These are phyloP conservation scores for Hypoxylon sp. DNA, from an alignment of 2,329 filamentous ascomycete genomes.

Conservation along the genomic window DNA sequence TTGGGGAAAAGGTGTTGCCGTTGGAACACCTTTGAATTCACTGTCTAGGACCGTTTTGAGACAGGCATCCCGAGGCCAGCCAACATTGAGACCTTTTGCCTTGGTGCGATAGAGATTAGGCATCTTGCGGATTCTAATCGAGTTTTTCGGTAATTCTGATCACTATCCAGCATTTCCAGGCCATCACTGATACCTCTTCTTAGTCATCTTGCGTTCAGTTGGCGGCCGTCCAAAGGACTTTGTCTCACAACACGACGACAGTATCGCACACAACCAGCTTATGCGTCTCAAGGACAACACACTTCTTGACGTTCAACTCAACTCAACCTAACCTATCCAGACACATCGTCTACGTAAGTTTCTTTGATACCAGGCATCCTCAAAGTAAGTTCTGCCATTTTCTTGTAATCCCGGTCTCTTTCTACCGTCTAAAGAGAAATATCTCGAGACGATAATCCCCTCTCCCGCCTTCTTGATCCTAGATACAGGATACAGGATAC, in stretches of 20 bases:
- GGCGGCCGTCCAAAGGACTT: slow-evolving; percentile 5
- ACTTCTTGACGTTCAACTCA: slow-evolving; percentile 5
- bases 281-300: slow-evolving; percentile 6
- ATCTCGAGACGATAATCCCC: not conserved
- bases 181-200: not conserved
- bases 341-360: not conserved
- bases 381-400: slow-evolving; percentile 19
- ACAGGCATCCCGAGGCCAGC: slow-evolving; percentile 22
- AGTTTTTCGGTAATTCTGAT: slow-evolving; percentile 20
- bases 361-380: slow-evolving; percentile 15
- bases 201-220: slow-evolving; percentile 14
- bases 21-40: slow-evolving; percentile 38
- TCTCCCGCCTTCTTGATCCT: not conserved
- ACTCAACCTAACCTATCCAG: not conserved
- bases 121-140: slow-evolving; percentile 14
- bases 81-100: slow-evolving; percentile 13
- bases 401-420: not conserved
- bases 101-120: slow-evolving; percentile 20
- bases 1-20: slow-evolving; percentile 28
- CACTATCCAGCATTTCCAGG: not conserved
- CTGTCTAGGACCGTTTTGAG: slow-evolving; percentile 25
- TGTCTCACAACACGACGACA: slow-evolving; percentile 14
- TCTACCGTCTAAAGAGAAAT: not conserved
- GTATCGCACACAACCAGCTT: slow-evolving; percentile 14
- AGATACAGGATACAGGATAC: no score